Conservation (phyloP, 129 eudicot species). For the Helianthus tuberosus region DNA sequence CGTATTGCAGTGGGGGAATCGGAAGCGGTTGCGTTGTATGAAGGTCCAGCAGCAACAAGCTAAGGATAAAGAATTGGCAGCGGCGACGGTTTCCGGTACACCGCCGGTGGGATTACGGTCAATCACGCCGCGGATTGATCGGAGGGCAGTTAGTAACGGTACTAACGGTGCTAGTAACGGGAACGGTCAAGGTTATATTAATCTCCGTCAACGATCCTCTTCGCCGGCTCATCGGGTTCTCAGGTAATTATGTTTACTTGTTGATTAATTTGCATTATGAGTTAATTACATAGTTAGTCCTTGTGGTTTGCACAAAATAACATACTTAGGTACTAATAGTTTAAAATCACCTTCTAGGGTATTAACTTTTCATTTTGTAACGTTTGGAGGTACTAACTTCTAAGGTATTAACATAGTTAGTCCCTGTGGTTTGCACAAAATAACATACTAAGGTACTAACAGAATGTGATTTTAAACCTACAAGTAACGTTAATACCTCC, state of each 20-base stretch:
- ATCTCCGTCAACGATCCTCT: conserved; percentile 64
- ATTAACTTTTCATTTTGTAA: no score
- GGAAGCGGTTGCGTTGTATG: conserved; percentile 74
- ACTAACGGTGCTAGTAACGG: conserved; percentile 21
- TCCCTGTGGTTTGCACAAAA: no score
- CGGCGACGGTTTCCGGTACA: conserved; percentile 31
- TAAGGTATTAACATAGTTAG: no score
- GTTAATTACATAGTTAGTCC: no score
- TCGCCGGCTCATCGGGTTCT: conserved; percentile 61
- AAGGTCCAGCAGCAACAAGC: conserved; percentile 53
- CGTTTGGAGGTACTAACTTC: no score
- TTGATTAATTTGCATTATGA: background rate
- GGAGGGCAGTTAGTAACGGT: conserved; percentile 44
- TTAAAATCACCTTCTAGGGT: no score
- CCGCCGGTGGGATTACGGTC: conserved; percentile 39
- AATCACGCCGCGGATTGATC: conserved; percentile 57
- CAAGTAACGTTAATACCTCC: no score
- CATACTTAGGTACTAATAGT: no score
- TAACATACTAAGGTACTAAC: no score
- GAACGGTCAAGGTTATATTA: conserved; percentile 45
- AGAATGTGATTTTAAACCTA: no score
- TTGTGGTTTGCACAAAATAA: no score
- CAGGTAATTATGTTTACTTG: conserved; percentile 37
- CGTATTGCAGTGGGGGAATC: conserved; percentile 82
- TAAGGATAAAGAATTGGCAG: conserved; percentile 22